Evolutionary conservation across 2,329 filamentous ascomycete species (phyloP), one percentile per base, ranked within the genome.

Genomic region (Lecanosticta acicola): DNA sequence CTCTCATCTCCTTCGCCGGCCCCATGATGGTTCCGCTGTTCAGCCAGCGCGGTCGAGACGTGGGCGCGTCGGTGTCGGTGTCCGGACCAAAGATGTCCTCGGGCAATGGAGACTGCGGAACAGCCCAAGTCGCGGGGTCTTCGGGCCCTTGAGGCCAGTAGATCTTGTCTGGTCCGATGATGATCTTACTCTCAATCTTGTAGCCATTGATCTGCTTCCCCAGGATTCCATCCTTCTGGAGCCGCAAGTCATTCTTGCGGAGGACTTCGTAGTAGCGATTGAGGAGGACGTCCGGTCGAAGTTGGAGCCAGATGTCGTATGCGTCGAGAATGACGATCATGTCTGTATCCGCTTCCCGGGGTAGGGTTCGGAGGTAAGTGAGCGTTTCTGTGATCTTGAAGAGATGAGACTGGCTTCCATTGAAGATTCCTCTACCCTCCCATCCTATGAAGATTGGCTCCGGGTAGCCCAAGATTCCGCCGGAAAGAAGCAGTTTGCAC

Each of bases 281-380:
- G 19, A 86, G 73, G 53, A 85, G 66, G 16, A 84, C 70, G 34
- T 82, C 76, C 2, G 79, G 75, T 0, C 81, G 80, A 2, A 85
- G 68, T 60, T 86, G 83, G 48, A 84, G 79, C 67, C 80, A 79
- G 1, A 80, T 71, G 48, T 85, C 79, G 59, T 79, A 75, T 1
- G 77, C 80, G 59, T 85, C 81, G 4, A 81, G 71, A 38, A 85
- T 70, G 46, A 85, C 65, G 5, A 84, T 73, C 20, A 87, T 64
- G 59, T 86, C 83, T 3, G 61, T 54, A 38, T 64, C 58, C 9
- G 51, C 45, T 3, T 45, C 41, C 3, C 51, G 24, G 4, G 47
- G 49, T 13, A 63, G 41, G n/a, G 40, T 39, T 7, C 49, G 32
- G 2, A 65, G 53, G 39, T 60, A 65, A 1, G 59, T 49, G 17